Evolutionary conservation across 441 rosid genomes (phyloP).

Genomic region (Mallotus japonicus): DNA sequence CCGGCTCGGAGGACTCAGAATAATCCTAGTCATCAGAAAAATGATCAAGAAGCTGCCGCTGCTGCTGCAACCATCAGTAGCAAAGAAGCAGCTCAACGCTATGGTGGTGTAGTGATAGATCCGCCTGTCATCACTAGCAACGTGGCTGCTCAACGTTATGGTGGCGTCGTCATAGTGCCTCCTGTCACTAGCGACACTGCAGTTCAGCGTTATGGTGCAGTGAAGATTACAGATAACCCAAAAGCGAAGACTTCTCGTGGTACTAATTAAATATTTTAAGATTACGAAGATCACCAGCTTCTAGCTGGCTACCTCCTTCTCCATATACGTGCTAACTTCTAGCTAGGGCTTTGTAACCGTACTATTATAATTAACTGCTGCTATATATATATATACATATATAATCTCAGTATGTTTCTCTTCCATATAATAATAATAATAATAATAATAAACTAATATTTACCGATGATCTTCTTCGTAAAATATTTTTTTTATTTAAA

Average conservation of each 20-base stretch:
- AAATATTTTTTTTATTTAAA: no score
- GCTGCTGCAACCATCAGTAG: background rate
- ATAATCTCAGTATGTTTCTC: no score
- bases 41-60: background rate
- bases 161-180: background rate
- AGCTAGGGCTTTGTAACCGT: no score
- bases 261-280: no score
- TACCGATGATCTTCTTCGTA: no score
- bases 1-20: background rate
- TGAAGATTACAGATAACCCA: background rate
- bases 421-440: no score
- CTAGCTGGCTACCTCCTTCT: no score
- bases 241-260: background rate
- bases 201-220: background rate
- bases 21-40: background rate
- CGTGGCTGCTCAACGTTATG: background rate
- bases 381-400: no score
- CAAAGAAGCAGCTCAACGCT: constrained; percentile 10
- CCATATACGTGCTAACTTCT: no score
- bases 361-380: no score
- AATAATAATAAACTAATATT: no score
- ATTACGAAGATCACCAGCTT: no score
- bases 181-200: background rate
- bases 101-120: background rate
- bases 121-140: background rate